Evolutionary conservation across 805 yeast species (phyloP).

Genomic region (Brettanomyces nanus): DNA sequence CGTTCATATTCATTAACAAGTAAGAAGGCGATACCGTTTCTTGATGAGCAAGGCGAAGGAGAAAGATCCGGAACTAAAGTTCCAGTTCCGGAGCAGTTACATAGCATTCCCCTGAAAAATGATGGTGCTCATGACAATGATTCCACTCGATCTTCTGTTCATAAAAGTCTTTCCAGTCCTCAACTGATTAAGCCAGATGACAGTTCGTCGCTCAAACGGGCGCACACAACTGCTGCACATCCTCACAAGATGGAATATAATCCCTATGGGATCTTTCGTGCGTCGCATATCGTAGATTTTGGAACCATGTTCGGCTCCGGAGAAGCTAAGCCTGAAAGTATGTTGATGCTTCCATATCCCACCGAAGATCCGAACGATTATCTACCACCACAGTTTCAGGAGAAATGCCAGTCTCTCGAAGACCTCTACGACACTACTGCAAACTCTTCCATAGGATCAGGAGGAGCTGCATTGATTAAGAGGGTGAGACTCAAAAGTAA

Average conservation of each 20-base stretch:
- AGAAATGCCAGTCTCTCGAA: slow-evolving; percentile 37
- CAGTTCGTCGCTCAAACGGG: not conserved
- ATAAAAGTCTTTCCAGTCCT: slow-evolving; percentile 1
- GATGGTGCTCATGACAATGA: not conserved
- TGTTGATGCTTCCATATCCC: slow-evolving; percentile 48
- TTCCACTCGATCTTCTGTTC: not conserved
- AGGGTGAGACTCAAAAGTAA: slow-evolving; percentile 29
- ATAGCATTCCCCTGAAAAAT: not conserved
- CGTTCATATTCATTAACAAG: not conserved
- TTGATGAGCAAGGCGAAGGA: not conserved
- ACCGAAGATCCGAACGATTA: slow-evolving; percentile 57
- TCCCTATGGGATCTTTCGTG: slow-evolving; percentile 49
- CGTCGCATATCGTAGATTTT: slow-evolving; percentile 20
- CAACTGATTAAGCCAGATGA: not conserved
- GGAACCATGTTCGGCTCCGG: slow-evolving; percentile 21
- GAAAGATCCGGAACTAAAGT: not conserved
- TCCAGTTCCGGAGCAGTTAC: not conserved
- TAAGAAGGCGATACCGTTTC: not conserved
- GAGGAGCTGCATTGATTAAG: slow-evolving; percentile 65
- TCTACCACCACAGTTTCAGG: slow-evolving; percentile 46
- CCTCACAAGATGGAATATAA: slow-evolving; percentile 43
- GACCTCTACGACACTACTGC: slow-evolving; percentile 46
- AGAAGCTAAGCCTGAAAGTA: slow-evolving; percentile 23
- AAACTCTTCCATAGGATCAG: slow-evolving; percentile 45
- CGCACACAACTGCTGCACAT: not conserved